Evolutionary conservation across 306 rosid genomes (phyloP), one percentile per base, ranked within the genome.

Genomic region (Quercus variabilis): DNA sequence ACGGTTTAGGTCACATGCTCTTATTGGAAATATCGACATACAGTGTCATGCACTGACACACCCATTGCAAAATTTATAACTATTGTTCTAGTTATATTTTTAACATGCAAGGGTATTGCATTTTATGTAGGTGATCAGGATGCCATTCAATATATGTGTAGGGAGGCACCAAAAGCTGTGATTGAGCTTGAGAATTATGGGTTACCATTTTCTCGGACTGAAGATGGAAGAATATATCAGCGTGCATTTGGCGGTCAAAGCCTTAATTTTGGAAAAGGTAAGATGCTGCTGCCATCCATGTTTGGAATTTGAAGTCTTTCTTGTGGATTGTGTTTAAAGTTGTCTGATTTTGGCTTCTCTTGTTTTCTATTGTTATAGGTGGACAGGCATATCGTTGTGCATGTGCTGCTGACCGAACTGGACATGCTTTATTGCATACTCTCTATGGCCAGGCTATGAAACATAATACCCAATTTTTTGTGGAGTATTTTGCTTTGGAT

Each of bases 171-270:
- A 26, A 92, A 94, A 86, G 96, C 98, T 6, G 97, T 94, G 71
- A 94, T 93, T 75, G 98, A 93, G 79, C 93, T 91, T 68, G 98
- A 93, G 82, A 91, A 91, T 85, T 93, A 93, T 83, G 98, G 98
- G 64, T 79, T 93, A 52, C 98, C 98, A 72, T 93, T 93, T 85
- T 93, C 94, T 75, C 82, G 92, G 73, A 93, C 98, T 30, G 97
- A 93, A 82, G 97, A 90, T 55, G 97, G 98, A 79, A 93, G 64
- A 87, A 93, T 93, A 76, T 93, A 93, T 79, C 94, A 93, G 86
- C 98, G 98, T 51, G 98, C 97, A 54, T 94, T 94, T 89, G 98
- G 98, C 62, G 98, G 98, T 76, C 98, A 94, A 76, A 94, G 98
- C 81, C 94, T 94, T 46, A 85, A 94, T 87, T 94, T 87, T 72